Evolutionary conservation across 2,329 filamentous ascomycete genomes (phyloP), one percentile per base, ranked within the genome.

Genomic region (Arthrobotrys entomopaga): DNA sequence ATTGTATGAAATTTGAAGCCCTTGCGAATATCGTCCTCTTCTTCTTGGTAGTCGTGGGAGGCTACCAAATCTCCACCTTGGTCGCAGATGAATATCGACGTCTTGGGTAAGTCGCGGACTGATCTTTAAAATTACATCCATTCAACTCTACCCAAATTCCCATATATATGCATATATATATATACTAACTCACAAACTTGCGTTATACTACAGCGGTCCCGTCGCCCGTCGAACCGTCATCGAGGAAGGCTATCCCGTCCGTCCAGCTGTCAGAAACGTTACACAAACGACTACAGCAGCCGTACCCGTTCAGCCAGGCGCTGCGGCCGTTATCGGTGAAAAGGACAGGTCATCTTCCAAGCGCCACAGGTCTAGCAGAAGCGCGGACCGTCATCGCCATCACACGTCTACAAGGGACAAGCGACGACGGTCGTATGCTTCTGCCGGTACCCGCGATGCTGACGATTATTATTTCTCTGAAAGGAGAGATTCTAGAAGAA

Each of bases 201-300:
- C 29, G 29, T n/a, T 46, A 46, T 46, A 46, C 29, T 20, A 48
- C 40, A 73, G 69, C 6, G 69, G 69, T 22, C 69, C 69, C 29
- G 61, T 73, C 57, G 69, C 69, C 42, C 69, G 69, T 50, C 69
- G 69, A 22, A 73, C 69, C 13, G 61, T 73, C 26, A 73, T 73
- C 50, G 69, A 73, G 20, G 69, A 73, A 58, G 69, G 69, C 24
- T 73, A 66, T 22, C 69, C 69, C 4, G 50, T 66, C 24, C 60
- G 66, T 13, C 69, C 69, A 5, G 61, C 69, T 19, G 61, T 66
- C 24, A 50, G 69, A 26, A 73, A 73, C 52, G 61, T 73, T 56
- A 60, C 60, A 57, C 69, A 66, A 46, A 73, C 69, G 2, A 73
- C 69, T 26, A 72, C 67, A 10, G 48, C 67, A 53, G 13, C 69